Evolutionary conservation across 768 basidiomycete species (phyloP).

Genomic region (Lactarius akahatsu): DNA sequence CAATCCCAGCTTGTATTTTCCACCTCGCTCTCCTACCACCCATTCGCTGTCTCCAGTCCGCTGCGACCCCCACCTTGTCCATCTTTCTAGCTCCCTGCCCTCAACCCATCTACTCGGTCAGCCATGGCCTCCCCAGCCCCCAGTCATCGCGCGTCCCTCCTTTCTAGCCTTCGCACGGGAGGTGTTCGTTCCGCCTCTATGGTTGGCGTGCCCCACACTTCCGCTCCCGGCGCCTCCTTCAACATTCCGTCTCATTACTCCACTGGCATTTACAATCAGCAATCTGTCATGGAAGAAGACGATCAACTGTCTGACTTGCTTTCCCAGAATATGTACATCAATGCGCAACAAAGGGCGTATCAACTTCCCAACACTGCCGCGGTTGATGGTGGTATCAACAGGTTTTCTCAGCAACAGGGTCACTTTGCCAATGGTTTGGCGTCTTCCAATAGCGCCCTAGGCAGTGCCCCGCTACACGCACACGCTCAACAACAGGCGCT

Average conservation of each 20-base stretch:
- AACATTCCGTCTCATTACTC: conserved; percentile 55
- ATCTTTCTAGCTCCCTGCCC: conserved; percentile 24
- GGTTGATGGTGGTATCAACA: conserved; percentile 64
- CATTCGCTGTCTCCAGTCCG: conserved; percentile 30
- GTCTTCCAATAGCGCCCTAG: conserved; percentile 44
- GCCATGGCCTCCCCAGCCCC: conserved; percentile 46
- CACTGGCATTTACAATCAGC: conserved; percentile 43
- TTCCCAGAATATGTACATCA: conserved; percentile 52
- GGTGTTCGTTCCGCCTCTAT: conserved; percentile 73
- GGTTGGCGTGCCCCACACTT: conserved; percentile 59
- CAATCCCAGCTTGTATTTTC: conserved; percentile 38
- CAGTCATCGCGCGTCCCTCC: conserved; percentile 75
- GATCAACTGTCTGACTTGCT: conserved; percentile 62
- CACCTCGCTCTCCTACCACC: conserved; percentile 28
- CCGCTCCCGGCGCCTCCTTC: conserved; percentile 63
- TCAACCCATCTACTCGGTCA: conserved; percentile 25
- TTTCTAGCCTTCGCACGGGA: conserved; percentile 85
- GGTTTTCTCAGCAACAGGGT: conserved; percentile 63
- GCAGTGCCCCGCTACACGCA: conserved; percentile 42
- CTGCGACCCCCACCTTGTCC: conserved; percentile 27
- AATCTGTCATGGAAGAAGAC: conserved; percentile 53
- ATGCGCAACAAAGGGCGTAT: conserved; percentile 39
- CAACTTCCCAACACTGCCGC: conserved; percentile 66
- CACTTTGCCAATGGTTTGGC: conserved; percentile 46
- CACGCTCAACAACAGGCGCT: conserved; percentile 62